Evolutionary conservation across 2,329 filamentous ascomycete species (phyloP).

Genomic region (Nemania serpens): DNA sequence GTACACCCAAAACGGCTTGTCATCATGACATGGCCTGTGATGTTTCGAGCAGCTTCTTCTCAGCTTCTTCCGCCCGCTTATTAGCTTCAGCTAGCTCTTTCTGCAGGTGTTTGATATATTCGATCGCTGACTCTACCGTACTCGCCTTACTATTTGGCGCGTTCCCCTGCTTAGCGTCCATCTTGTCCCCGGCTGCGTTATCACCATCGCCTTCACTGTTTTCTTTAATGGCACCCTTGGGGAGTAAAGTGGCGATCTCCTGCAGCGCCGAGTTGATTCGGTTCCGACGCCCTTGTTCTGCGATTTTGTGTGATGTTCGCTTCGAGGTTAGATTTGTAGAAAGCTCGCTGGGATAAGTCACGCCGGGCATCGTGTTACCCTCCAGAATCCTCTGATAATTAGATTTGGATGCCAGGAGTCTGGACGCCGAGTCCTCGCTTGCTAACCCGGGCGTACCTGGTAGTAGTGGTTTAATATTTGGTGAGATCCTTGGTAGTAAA

Average conservation of each 20-base stretch:
- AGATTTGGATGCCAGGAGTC: slow-evolving; percentile 88
- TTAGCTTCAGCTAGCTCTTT: slow-evolving; percentile 71
- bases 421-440: slow-evolving; percentile 65
- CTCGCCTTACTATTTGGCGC: slow-evolving; percentile 88
- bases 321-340: slow-evolving; percentile 96
- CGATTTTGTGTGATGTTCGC: slow-evolving; percentile 96
- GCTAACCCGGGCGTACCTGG: slow-evolving; percentile 62
- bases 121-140: slow-evolving; percentile 95
- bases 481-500: slow-evolving; percentile 85
- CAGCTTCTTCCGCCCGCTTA: slow-evolving; percentile 65
- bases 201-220: slow-evolving; percentile 52
- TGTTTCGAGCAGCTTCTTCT: slow-evolving; percentile 58
- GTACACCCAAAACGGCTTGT: no score
- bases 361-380: slow-evolving; percentile 86
- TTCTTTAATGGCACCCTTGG: slow-evolving; percentile 55
- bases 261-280: slow-evolving; percentile 93
- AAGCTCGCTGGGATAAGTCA: slow-evolving; percentile 87
- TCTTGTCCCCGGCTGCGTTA: slow-evolving; percentile 49
- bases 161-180: slow-evolving; percentile 48
- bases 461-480: slow-evolving; percentile 89
- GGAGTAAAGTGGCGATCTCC: slow-evolving; percentile 87
- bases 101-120: slow-evolving; percentile 88
- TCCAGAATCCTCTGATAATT: slow-evolving; percentile 98
- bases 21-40: slow-evolving; percentile 1
- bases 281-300: slow-evolving; percentile 93